A percentile compares a stretch with the other conserved stretches of the same genome.
Evolutionary conservation across 176 grass and related monocot species (phyloP).

Genomic region (Zea mays): DNA sequence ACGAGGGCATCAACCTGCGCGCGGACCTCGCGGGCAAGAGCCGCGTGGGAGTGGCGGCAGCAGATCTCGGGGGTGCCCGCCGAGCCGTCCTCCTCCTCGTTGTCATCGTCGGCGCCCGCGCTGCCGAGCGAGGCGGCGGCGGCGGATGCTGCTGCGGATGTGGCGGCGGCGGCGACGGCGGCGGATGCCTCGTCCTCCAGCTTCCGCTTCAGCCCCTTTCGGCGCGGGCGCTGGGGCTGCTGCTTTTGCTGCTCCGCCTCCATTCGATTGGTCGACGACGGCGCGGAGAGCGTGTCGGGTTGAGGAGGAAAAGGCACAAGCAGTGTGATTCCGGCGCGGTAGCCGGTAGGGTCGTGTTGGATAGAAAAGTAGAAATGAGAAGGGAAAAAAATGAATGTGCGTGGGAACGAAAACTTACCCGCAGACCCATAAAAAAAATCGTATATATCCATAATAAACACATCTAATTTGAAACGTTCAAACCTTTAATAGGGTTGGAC

Average conservation of each 20-base stretch:
- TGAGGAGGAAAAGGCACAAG: constrained; percentile 32
- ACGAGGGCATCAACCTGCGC: constrained; percentile 80
- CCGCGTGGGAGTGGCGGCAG: constrained; percentile 56
- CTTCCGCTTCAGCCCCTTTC: constrained; percentile 80
- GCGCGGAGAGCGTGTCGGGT: constrained; percentile 40
- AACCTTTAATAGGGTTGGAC: no score
- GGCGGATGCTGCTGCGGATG: constrained; percentile 31
- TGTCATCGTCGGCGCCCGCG: constrained; percentile 33
- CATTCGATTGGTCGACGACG: constrained; percentile 56
- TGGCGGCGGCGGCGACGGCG: no score
- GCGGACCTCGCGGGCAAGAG: constrained; percentile 66
- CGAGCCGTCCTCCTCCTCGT: constrained; percentile 52
- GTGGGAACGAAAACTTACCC: no score
- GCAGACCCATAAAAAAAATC: no score
- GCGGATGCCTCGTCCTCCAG: constrained; percentile 50
- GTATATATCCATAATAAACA: no score
- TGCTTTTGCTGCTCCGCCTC: constrained; percentile 66
- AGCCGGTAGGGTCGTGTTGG: neutral
- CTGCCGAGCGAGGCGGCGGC: constrained; percentile 35
- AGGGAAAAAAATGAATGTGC: no score
- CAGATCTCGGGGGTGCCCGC: constrained; percentile 61
- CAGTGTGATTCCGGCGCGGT: constrained; percentile 12
- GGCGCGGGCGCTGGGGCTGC: constrained; percentile 47
- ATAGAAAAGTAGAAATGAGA: neutral
- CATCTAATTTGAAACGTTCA: no score